phyloP scores from a whole-genome alignment of 768 basidiomycete genomes.

The Mycena pura region DNA sequence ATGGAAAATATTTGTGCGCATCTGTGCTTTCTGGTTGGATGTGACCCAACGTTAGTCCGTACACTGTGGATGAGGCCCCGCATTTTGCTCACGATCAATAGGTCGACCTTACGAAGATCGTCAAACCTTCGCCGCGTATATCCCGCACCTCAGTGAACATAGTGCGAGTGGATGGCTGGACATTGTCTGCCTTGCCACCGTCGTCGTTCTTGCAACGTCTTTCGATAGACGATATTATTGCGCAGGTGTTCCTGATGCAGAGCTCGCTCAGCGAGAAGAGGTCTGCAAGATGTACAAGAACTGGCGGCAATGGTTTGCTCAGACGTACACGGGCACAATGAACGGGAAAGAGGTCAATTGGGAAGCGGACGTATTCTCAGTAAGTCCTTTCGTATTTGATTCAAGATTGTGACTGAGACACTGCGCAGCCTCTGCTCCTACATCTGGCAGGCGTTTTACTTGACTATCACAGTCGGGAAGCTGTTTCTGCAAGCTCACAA shows the following conservation, averaged over 20 bases:
- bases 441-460: neutral
- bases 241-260: neutral
- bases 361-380: neutral
- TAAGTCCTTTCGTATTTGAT: neutral
- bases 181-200: neutral
- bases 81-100: too few relatives aligned
- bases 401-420: neutral
- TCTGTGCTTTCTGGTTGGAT: neutral
- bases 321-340: neutral
- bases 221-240: neutral
- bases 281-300: neutral
- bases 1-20: neutral
- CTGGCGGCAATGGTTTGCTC: neutral
- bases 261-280: neutral
- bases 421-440: neutral
- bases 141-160: neutral
- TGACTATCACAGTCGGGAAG: neutral
- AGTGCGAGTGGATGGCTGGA: neutral
- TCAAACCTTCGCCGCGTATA: neutral
- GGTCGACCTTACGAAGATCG: neutral
- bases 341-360: neutral
- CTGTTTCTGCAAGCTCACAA: too few relatives aligned
- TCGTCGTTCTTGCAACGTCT: neutral
- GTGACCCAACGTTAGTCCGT: neutral
- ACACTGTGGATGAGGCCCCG: neutral